Conservation (phyloP, 1,284 basidiomycete species). For the Ustilago tritici region DNA sequence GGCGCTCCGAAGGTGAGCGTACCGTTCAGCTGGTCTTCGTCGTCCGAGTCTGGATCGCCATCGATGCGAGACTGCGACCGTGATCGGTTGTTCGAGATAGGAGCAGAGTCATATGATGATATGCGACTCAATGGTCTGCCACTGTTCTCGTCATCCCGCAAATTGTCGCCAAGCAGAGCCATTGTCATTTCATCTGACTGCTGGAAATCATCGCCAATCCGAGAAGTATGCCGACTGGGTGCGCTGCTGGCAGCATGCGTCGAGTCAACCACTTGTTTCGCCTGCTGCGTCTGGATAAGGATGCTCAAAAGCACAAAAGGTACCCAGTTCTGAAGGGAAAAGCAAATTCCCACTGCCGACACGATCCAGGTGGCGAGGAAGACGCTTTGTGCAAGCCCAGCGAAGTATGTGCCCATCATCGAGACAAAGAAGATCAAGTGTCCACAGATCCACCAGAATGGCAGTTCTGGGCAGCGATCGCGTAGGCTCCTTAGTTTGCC, state of each 20-base stretch:
- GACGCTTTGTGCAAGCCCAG: conserved; percentile 60
- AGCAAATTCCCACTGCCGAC: conserved; percentile 72
- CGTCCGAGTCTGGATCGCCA: conserved; percentile 19
- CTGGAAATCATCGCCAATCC: not conserved
- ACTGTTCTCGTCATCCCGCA: conserved; percentile 12
- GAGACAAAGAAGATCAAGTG: conserved; percentile 54
- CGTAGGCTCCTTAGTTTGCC: conserved; percentile 22
- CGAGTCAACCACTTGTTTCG: conserved; percentile 3
- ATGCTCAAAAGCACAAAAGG: conserved; percentile 71
- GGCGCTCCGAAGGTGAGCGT: conserved; percentile 21
- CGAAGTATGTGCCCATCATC: conserved; percentile 57
- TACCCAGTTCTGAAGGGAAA: conserved; percentile 72
- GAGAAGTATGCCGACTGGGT: conserved; percentile 5
- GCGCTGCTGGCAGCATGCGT: not conserved
- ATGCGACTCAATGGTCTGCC: conserved; percentile 15
- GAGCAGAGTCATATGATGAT: conserved; percentile 21
- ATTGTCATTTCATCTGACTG: conserved; percentile 41
- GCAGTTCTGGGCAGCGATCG: conserved; percentile 40
- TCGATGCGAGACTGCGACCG: conserved; percentile 13
- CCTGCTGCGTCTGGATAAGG: conserved; percentile 47
- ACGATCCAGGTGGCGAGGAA: conserved; percentile 72
- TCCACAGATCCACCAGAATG: conserved; percentile 60
- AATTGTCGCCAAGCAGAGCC: conserved; percentile 31
- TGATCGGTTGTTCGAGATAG: conserved; percentile 13
- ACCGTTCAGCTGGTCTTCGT: conserved; percentile 24